Evolutionary conservation across 1,284 basidiomycete genomes (phyloP).

Genomic region (Serendipita sp.): DNA sequence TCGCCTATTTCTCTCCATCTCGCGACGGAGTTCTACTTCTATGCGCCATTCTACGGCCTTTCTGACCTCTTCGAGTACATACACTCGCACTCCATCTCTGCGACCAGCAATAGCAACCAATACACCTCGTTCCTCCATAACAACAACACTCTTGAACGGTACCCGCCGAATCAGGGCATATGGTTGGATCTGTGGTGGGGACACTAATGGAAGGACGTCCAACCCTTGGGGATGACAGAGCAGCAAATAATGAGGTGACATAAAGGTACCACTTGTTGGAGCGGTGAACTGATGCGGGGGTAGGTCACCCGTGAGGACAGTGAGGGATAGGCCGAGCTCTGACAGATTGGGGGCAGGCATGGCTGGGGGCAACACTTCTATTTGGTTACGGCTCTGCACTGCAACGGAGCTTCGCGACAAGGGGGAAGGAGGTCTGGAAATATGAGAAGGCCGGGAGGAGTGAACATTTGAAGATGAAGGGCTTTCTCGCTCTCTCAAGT

Average conservation of each 20-base stretch:
- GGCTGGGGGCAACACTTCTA: slow-evolving; percentile 51
- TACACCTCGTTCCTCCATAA: slow-evolving; percentile 77
- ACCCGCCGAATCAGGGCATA: slow-evolving; percentile 67
- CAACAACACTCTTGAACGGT: slow-evolving; percentile 66
- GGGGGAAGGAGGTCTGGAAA: slow-evolving; percentile 29
- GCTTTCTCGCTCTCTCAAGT: slow-evolving; percentile 39
- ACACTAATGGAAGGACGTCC: slow-evolving; percentile 58
- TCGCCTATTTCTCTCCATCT: slow-evolving; percentile 49
- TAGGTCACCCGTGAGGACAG: slow-evolving; percentile 48
- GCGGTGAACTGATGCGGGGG: slow-evolving; percentile 61
- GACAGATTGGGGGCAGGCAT: slow-evolving; percentile 51
- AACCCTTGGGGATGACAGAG: slow-evolving; percentile 69
- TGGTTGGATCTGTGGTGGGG: slow-evolving; percentile 56
- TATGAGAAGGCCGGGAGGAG: background rate
- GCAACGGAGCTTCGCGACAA: slow-evolving; percentile 29
- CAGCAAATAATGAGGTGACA: slow-evolving; percentile 64
- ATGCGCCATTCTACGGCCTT: slow-evolving; percentile 73
- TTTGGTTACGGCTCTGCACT: slow-evolving; percentile 25
- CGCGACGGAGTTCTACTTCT: slow-evolving; percentile 51
- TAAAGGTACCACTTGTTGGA: slow-evolving; percentile 57
- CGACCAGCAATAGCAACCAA: slow-evolving; percentile 71
- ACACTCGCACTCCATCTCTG: slow-evolving; percentile 68
- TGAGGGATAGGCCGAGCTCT: slow-evolving; percentile 61
- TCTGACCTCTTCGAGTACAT: slow-evolving; percentile 68
- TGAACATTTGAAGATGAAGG: slow-evolving; percentile 18